These are phyloP conservation scores for Zea luxurians DNA, from an alignment of 176 grass and related monocot species.

Conservation along the genomic window DNA sequence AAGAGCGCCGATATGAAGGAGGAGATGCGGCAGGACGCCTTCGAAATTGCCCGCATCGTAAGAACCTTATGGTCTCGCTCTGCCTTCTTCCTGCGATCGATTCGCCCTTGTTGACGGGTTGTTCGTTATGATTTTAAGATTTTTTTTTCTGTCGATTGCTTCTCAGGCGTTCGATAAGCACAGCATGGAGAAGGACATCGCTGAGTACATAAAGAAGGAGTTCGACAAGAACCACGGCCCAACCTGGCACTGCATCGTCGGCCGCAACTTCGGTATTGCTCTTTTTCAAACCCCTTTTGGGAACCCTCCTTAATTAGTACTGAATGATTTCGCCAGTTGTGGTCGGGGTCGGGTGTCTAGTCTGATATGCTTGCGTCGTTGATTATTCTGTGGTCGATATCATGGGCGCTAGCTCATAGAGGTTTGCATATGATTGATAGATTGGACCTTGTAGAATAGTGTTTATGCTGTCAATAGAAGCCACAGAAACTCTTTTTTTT, in stretches of 20 bases:
- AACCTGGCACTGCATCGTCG: conserved; percentile 99
- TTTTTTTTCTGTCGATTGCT: not conserved
- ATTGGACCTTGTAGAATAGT: not conserved
- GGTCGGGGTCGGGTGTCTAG: not conserved
- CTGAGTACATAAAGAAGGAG: conserved; percentile 99
- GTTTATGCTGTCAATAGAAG: not conserved
- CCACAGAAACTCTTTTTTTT: not conserved
- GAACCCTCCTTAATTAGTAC: not conserved
- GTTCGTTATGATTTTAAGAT: conserved; percentile 1
- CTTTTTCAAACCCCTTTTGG: not conserved
- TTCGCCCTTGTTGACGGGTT: conserved; percentile 9
- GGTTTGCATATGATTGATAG: not conserved
- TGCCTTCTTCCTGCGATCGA: conserved; percentile 19
- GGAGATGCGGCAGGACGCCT: conserved; percentile 86
- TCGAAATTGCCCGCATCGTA: conserved; percentile 88
- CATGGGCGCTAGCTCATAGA: not conserved
- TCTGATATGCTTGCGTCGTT: not conserved
- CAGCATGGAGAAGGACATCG: conserved; percentile 93
- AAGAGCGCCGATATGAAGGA: conserved; percentile 99
- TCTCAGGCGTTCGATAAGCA: conserved; percentile 84
- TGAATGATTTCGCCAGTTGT: conserved; percentile 1
- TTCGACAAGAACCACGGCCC: conserved; percentile 94
- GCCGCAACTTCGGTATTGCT: conserved; percentile 87
- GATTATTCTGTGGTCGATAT: not conserved
- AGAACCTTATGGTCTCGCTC: not conserved